Evolutionary conservation across 441 rosid species (phyloP), one percentile per base, ranked within the genome.

Genomic region (Eruca vesicaria): DNA sequence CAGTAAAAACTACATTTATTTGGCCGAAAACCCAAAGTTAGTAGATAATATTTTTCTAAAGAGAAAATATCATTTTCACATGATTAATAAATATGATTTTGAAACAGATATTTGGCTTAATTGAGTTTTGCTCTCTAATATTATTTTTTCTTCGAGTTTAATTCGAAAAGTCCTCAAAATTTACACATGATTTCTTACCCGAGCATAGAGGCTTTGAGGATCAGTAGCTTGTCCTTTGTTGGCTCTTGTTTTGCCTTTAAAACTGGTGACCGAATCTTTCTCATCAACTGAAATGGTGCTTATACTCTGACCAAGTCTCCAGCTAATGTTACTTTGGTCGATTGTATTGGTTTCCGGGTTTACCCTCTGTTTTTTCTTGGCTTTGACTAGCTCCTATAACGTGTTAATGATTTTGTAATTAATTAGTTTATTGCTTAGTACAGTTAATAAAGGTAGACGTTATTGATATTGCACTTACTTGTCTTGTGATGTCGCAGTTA

Each of bases 121-220:
- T n/a, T 19, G 9, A 15, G 19, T 45, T 45, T 45, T 45, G 53
- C 20, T 45, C 2, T 14, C 16, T 43, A 43, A 16, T 43, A 6
- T 43, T 43, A 0, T 43, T 2, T 12, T 41, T 43, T 15, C 35
- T n/a, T 43, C 19, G 3, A 43, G 18, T n/a, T 43, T 16, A 43
- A 6, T 43, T 43, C 6, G 7, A 48, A 10, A 15, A 48, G 56
- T 16, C 56, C 5, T 48, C 16, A 11, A 50, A 50, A 18, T 7
- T 50, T 18, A 16, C 56, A 50, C 11, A 16, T 20, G 21, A 16
- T 50, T 16, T 50, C 18, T 45, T 86, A 93, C 97, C 88, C 96
- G 82, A 65, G 96, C 97, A 53, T 91, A 93, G 31, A 91, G 88
- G 83, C 97, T 91, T 69, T 91, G 98, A 69, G 97, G 96, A 76